These are phyloP conservation scores for Corchorus capsularis DNA, from an alignment of 345 rosid species.

Conservation along the genomic window DNA sequence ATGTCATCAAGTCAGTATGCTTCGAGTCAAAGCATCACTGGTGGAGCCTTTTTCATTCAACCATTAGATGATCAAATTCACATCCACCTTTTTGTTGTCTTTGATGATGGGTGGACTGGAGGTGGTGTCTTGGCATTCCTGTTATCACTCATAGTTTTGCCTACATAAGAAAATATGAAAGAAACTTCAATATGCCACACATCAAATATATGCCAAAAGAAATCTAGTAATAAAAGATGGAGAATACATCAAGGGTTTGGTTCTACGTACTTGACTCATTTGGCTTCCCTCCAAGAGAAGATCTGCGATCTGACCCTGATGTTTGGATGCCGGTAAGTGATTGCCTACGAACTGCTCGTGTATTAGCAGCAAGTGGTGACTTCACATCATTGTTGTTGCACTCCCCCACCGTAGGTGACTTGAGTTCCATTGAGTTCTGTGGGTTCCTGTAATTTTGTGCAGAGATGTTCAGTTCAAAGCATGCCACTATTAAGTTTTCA, in stretches of 20 bases:
- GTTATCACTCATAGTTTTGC: conserved; percentile 34
- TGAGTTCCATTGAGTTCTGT: conserved; percentile 34
- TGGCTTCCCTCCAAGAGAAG: conserved; percentile 82
- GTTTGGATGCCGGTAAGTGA: conserved; percentile 67
- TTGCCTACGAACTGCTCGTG: conserved; percentile 62
- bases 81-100: conserved; percentile 47
- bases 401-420: conserved; percentile 40
- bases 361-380: conserved; percentile 49
- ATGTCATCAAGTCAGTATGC: conserved; percentile 30
- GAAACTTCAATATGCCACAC: conserved; percentile 12
- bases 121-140: conserved; percentile 84
- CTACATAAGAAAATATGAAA: conserved; percentile 25
- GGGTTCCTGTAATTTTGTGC: conserved; percentile 41
- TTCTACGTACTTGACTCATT: conserved; percentile 46
- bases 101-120: conserved; percentile 46
- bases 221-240: neutral
- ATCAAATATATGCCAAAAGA: neutral
- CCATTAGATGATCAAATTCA: conserved; percentile 20
- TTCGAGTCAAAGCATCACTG: conserved; percentile 51
- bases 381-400: conserved; percentile 33
- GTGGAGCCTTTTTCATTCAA: conserved; percentile 16
- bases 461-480: neutral
- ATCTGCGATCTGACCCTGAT: conserved; percentile 52
- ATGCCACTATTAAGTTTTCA: neutral
- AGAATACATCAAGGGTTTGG: neutral